Evolutionary conservation across 225 moss, liverwort and hornwort species (phyloP).

Genomic region (Marchantia polymorpha): DNA sequence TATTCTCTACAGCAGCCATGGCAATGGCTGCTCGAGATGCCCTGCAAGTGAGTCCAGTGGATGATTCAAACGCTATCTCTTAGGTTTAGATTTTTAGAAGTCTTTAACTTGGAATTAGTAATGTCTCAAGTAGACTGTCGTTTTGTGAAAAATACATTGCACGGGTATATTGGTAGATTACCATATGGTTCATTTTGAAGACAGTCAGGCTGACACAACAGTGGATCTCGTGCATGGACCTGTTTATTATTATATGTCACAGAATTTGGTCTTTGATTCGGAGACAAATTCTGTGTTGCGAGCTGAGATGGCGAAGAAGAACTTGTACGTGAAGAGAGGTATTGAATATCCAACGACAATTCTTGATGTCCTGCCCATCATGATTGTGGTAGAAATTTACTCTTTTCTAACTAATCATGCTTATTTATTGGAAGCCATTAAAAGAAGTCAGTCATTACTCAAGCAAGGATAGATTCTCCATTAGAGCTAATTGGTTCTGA

Average conservation of each 20-base stretch:
- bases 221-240: not conserved
- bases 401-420: too few species aligned
- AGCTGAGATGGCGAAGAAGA: constrained; percentile 99
- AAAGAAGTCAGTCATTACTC: not conserved
- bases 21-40: constrained; percentile 99
- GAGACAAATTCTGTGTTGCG: constrained; percentile 88
- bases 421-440: too few species aligned
- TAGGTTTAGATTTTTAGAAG: not conserved
- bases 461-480: not conserved
- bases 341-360: not conserved
- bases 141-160: not conserved
- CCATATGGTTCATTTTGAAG: not conserved
- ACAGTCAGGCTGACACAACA: not conserved
- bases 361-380: not conserved
- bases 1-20: constrained; percentile 87
- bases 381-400: too few species aligned
- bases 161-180: too few species aligned
- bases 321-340: constrained; percentile 95
- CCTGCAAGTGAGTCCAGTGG: constrained; percentile 62
- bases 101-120: not conserved
- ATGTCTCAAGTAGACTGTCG: not conserved
- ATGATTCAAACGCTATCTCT: not conserved
- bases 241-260: constrained; percentile 34
- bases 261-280: constrained; percentile 94
- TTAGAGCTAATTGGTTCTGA: not conserved